Conservation (phyloP, 495 filamentous ascomycete genomes). For the Terfezia claveryi region DNA sequence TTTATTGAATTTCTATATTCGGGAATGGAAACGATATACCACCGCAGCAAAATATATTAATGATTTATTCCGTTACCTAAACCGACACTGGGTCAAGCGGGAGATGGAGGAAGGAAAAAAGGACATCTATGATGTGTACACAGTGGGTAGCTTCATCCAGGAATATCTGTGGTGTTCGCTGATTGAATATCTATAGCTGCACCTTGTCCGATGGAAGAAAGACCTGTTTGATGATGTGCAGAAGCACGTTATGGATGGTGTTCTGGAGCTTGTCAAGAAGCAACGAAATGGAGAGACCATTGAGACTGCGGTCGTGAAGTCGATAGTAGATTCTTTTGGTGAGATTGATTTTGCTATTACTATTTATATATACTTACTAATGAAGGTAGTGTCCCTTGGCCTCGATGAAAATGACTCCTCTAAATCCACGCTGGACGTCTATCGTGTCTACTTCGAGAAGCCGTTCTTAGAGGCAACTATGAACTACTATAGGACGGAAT, state of each 20-base stretch:
- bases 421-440: constrained; percentile 89
- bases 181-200: constrained; percentile 26
- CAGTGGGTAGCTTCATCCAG: constrained; percentile 16
- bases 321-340: constrained; percentile 76
- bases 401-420: constrained; percentile 81
- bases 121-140: constrained; percentile 94
- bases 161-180: background rate
- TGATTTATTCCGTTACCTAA: constrained; percentile 91
- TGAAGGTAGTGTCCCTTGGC: constrained; percentile 55
- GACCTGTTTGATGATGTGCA: constrained; percentile 73
- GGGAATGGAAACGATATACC: constrained; percentile 90
- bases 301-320: constrained; percentile 89
- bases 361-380: background rate
- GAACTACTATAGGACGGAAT: constrained; percentile 75
- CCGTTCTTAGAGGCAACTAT: constrained; percentile 76
- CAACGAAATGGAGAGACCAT: constrained; percentile 96
- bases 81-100: constrained; percentile 95
- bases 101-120: constrained; percentile 99
- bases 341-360: background rate
- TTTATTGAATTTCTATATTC: constrained; percentile 81
- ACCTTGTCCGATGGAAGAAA: constrained; percentile 81
- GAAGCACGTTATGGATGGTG: constrained; percentile 78
- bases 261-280: constrained; percentile 88
- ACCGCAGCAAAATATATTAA: constrained; percentile 90
- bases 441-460: constrained; percentile 70